Evolutionary conservation across 108 stramenopile species (phyloP), one percentile per base, ranked within the genome.

Genomic region (Fistulifera solaris): DNA sequence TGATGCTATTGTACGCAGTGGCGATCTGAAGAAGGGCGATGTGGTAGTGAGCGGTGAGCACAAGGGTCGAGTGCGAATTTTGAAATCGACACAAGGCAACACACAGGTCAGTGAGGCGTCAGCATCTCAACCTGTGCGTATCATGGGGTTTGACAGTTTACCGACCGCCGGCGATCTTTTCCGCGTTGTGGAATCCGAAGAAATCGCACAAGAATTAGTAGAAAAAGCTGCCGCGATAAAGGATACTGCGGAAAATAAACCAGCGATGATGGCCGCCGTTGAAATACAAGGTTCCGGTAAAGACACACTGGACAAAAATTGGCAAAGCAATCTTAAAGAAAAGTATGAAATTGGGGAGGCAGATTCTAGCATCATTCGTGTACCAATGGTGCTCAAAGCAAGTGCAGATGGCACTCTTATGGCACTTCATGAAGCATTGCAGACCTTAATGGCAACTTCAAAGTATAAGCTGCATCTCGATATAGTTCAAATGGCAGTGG

Each of bases 111-210:
- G 77, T 54, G 58, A 61, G 21, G 86, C 82, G 0, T 52, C 69
- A 22, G 87, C 90, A 28, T 86, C 85, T 1, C 81, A 86, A 62
- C 90, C 90, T 13, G 82, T 88, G 1, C 65, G 80, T 2, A 83
- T 93, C 28, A 74, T 88, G 38, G 90, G 90, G 0, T 84, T 93
- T 57, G 86, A 84, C 56, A 60, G 80, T 3, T 40, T 84, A 12
- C 87, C 90, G 10, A 86, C 77, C 43, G 90, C 90, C 35, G 90
- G 90, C 15, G 90, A 93, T 62, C 78, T 85, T 4, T 56, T 93
- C 14, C 59, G 79, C 24, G 70, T 70, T 54, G 90, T 87, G 3
- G 61, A 63, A 31, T 72, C 75, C 18, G 87, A 93, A 63, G 80
- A 83, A 46, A 54, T 71, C 8, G 86, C 80, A 10, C 72, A 85